Evolutionary conservation across 345 rosid species (phyloP).

Genomic region (Excoecaria cochinchinensis): DNA sequence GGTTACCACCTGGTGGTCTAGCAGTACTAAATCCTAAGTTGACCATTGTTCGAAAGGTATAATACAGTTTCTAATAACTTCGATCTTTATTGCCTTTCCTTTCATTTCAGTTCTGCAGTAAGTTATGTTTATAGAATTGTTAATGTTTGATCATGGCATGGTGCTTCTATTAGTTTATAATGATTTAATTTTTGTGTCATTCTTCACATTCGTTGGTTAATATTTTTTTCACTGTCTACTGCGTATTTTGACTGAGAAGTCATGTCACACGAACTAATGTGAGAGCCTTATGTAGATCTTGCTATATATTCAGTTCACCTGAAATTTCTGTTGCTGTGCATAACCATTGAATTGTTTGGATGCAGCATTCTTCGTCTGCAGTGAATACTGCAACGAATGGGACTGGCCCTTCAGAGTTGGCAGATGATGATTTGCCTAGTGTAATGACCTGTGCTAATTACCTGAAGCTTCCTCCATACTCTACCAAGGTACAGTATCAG

Average conservation of each 20-base stretch:
- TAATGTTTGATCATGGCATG: neutral
- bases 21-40: slow-evolving; percentile 94
- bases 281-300: neutral
- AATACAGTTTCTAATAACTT: neutral
- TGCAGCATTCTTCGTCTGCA: slow-evolving; percentile 86
- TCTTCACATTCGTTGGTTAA: neutral
- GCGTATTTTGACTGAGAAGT: neutral
- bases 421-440: slow-evolving; percentile 94
- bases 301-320: neutral
- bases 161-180: neutral
- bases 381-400: slow-evolving; percentile 64
- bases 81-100: neutral
- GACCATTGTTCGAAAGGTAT: slow-evolving; percentile 98
- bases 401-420: slow-evolving; percentile 66
- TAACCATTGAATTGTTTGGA: neutral
- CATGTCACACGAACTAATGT: neutral
- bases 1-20: slow-evolving; percentile 97
- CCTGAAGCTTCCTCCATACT: slow-evolving; percentile 97
- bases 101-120: neutral
- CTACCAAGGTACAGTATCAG: slow-evolving; percentile 71
- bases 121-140: neutral
- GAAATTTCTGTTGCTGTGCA: neutral
- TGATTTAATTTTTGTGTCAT: neutral
- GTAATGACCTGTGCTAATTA: slow-evolving; percentile 99
- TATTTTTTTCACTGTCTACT: neutral